A percentile compares a stretch with the other conserved stretches of the same genome.
Evolutionary conservation across 352 stramenopile species (phyloP).

Genomic region (Phytophthora kernoviae): DNA sequence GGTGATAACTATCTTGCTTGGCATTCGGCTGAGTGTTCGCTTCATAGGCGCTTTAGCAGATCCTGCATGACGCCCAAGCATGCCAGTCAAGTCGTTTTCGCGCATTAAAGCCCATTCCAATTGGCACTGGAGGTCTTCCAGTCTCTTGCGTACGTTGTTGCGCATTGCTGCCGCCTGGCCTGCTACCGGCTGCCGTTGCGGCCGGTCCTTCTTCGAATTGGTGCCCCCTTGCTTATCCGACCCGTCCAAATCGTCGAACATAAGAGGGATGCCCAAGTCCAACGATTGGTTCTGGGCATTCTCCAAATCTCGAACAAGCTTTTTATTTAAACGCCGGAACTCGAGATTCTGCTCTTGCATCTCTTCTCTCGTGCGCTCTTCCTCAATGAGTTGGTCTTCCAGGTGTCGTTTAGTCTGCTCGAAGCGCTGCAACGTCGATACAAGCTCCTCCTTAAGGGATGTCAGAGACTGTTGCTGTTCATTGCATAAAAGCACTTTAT

Average conservation of each 20-base stretch:
- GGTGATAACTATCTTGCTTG: slow-evolving; percentile 69
- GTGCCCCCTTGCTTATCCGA: slow-evolving; percentile 7
- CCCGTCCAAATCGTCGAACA: slow-evolving; percentile 18
- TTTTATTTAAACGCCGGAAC: slow-evolving; percentile 77
- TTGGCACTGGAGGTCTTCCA: slow-evolving; percentile 48
- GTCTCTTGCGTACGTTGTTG: slow-evolving; percentile 45
- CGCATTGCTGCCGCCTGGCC: slow-evolving; percentile 38
- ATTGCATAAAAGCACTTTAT: slow-evolving; percentile 51
- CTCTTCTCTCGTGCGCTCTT: slow-evolving; percentile 71
- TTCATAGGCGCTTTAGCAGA: slow-evolving; percentile 34
- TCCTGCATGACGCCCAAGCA: slow-evolving; percentile 26
- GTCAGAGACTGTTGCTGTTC: slow-evolving; percentile 66
- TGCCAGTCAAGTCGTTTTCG: slow-evolving; percentile 62
- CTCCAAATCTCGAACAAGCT: slow-evolving; percentile 64
- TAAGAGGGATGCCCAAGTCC: slow-evolving; percentile 15
- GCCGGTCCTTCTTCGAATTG: slow-evolving; percentile 15
- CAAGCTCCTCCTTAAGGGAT: slow-evolving; percentile 66
- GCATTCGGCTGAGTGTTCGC: slow-evolving; percentile 64
- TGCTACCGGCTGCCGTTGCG: slow-evolving; percentile 6
- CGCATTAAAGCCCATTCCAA: slow-evolving; percentile 72
- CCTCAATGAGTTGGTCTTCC: slow-evolving; percentile 79
- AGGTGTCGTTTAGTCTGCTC: slow-evolving; percentile 78
- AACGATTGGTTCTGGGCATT: slow-evolving; percentile 37
- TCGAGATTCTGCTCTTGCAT: slow-evolving; percentile 79
- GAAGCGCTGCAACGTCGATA: slow-evolving; percentile 55